Evolutionary conservation across 2,329 filamentous ascomycete species (phyloP).

Genomic region (Trichophyton equinum): DNA sequence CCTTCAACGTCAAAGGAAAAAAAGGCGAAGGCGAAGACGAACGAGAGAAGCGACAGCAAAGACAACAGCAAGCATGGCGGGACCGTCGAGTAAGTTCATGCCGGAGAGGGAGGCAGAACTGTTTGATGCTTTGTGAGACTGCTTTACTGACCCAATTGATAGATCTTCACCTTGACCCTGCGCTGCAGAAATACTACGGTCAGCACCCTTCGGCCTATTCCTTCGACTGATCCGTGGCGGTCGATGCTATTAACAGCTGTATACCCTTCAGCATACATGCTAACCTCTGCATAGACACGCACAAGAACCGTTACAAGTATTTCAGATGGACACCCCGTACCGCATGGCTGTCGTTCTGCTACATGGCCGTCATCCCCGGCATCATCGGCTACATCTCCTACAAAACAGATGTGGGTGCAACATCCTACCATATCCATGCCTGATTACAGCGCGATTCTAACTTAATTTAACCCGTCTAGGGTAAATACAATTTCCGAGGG

Average conservation of each 20-base stretch:
- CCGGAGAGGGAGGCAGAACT: too few species aligned
- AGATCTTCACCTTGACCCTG: slow-evolving; percentile 34
- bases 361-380: slow-evolving; percentile 58
- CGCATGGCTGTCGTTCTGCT: slow-evolving; percentile 65
- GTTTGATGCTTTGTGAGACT: neutral
- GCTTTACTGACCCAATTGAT: neutral
- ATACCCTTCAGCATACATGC: neutral
- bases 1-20: neutral
- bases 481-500: slow-evolving; percentile 70
- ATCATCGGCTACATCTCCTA: slow-evolving; percentile 61
- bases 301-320: slow-evolving; percentile 75
- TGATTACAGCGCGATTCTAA: neutral
- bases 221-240: neutral
- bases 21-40: neutral
- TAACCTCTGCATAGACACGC: slow-evolving; percentile 53
- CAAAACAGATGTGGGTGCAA: slow-evolving; percentile 65
- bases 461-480: slow-evolving; percentile 41
- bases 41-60: neutral
- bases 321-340: slow-evolving; percentile 87
- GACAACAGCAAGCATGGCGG: slow-evolving; percentile 9
- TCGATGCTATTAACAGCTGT: neutral
- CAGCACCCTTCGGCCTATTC: slow-evolving; percentile 16
- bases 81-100: slow-evolving; percentile 8
- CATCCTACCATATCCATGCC: too few species aligned
- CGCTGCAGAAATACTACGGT: slow-evolving; percentile 41